Percentiles rank a stretch among this genome's conserved stretches.
phyloP scores from a whole-genome alignment of 257 asterid species.

The Thymus mandschuricus region DNA sequence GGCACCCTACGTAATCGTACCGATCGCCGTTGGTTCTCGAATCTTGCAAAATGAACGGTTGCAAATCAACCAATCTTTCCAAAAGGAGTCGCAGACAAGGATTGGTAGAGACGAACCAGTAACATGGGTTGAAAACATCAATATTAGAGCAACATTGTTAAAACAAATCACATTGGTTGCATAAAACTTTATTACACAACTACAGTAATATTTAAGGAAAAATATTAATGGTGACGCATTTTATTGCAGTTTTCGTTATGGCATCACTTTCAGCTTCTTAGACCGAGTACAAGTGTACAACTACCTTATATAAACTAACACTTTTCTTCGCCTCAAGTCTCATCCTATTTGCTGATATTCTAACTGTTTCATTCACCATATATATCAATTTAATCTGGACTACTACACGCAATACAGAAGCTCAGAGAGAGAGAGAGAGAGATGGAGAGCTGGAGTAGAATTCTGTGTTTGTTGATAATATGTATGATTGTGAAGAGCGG shows the following conservation, averaged over 20 bases:
- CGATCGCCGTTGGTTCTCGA: not conserved
- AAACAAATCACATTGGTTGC: not conserved
- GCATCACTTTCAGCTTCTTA: conserved; percentile 26
- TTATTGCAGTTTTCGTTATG: not conserved
- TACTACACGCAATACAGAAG: not conserved
- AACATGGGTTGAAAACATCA: conserved; percentile 17
- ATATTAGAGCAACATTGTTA: not conserved
- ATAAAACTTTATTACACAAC: not conserved
- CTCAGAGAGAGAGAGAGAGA: conserved; percentile 6
- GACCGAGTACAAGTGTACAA: conserved; percentile 42
- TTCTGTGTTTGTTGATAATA: conserved; percentile 36
- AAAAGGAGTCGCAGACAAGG: conserved; percentile 4
- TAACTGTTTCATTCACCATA: conserved; percentile 29
- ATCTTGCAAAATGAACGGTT: conserved; percentile 6
- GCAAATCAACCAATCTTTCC: not conserved
- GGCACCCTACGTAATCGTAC: not conserved
- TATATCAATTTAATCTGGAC: conserved; percentile 6
- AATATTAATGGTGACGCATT: not conserved
- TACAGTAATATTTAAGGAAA: too few relatives aligned
- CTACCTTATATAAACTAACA: conserved; percentile 17
- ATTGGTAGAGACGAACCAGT: conserved; percentile 17
- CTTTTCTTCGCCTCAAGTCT: conserved; percentile 18
- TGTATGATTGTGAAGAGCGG: conserved; percentile 36
- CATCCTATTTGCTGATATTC: conserved; percentile 25
- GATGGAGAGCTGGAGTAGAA: conserved; percentile 35